Evolutionary conservation across 768 basidiomycete genomes (phyloP).

Genomic region (Mycena crocata): DNA sequence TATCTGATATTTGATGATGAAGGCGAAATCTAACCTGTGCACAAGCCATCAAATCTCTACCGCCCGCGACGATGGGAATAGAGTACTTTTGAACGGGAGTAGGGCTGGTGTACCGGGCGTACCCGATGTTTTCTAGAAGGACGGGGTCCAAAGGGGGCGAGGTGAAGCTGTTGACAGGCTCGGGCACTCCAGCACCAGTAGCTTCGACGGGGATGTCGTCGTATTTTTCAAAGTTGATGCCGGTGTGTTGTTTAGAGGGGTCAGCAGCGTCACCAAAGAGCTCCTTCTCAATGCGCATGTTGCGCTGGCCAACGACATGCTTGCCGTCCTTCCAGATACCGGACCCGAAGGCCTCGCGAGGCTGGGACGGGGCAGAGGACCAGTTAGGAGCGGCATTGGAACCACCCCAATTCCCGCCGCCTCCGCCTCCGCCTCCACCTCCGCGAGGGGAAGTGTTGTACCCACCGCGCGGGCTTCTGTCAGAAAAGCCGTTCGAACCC

Average conservation of each 20-base stretch:
- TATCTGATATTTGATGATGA: conserved; percentile 19
- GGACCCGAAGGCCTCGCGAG: conserved; percentile 67
- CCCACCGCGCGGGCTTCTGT: conserved; percentile 51
- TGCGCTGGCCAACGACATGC: conserved; percentile 87
- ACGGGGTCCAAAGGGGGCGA: conserved; percentile 91
- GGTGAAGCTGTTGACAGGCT: conserved; percentile 89
- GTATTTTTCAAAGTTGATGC: conserved; percentile 99
- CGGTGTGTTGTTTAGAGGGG: conserved; percentile 90
- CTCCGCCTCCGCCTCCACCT: conserved; percentile 49
- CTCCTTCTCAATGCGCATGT: conserved; percentile 93
- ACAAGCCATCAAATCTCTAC: conserved; percentile 94
- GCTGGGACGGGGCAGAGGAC: conserved; percentile 52
- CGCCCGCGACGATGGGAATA: conserved; percentile 94
- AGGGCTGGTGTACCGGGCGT: conserved; percentile 93
- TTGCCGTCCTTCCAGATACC: conserved; percentile 92
- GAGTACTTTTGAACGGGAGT: conserved; percentile 99
- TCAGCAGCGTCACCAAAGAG: conserved; percentile 92
- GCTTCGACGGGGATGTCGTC: conserved; percentile 99
- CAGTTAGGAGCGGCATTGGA: conserved; percentile 49
- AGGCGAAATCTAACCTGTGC: conserved; percentile 71
- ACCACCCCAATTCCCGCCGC: conserved; percentile 58
- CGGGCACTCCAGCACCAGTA: conserved; percentile 96
- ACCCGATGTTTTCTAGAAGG: conserved; percentile 93
- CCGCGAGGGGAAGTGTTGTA: conserved; percentile 55
- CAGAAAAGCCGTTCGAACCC: conserved; percentile 53